A percentile compares a stretch with the other conserved stretches of the same genome.
Conservation (phyloP, 164 flowering plant genomes). For the Stephania cephalantha region DNA sequence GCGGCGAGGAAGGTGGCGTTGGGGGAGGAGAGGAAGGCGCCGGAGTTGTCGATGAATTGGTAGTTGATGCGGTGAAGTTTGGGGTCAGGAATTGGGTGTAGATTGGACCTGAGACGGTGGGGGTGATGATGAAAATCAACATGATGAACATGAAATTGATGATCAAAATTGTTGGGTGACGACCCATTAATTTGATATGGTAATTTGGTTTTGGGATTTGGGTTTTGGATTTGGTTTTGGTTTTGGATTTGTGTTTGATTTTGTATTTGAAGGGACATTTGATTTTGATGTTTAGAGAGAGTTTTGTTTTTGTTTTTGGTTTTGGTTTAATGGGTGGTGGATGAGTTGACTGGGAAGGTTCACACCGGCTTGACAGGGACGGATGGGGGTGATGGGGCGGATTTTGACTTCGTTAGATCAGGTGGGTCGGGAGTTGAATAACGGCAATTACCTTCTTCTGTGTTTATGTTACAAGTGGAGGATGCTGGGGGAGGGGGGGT, state of each 20-base stretch:
- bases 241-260: neutral
- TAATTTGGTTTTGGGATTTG: no score
- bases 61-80: constrained; percentile 59
- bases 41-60: constrained; percentile 39
- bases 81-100: constrained; percentile 44
- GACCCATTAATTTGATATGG: neutral
- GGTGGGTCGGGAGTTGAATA: neutral
- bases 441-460: neutral
- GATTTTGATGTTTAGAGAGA: neutral
- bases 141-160: constrained; percentile 25
- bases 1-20: constrained; percentile 58
- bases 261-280: neutral
- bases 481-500: no score
- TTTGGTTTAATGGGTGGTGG: neutral
- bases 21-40: constrained; percentile 55
- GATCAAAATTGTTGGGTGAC: neutral
- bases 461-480: neutral
- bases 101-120: constrained; percentile 14
- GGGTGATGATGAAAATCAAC: constrained; percentile 12
- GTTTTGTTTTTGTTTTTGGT: neutral
- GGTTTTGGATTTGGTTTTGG: neutral
- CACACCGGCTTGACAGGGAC: neutral
- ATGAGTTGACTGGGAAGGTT: neutral
- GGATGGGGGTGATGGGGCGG: neutral
- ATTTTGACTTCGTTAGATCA: neutral